These are phyloP conservation scores for Phytophthora chlamydospora DNA, from an alignment of 352 stramenopile species.

Conservation along the genomic window DNA sequence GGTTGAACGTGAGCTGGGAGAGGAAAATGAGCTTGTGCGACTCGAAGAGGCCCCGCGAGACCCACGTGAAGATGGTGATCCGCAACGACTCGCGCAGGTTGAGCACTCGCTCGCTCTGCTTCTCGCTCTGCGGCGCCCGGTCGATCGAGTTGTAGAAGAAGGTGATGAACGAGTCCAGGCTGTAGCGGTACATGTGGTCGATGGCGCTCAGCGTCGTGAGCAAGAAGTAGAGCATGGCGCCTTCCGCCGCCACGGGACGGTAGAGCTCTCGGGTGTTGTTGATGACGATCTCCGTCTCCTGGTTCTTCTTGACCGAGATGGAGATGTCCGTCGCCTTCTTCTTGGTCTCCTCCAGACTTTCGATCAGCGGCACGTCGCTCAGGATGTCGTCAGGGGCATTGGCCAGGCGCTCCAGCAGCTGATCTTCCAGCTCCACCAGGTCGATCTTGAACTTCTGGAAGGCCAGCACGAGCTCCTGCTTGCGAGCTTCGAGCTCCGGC, in stretches of 20 bases:
- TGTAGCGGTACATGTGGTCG: slow-evolving; percentile 99
- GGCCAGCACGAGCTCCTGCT: slow-evolving; percentile 91
- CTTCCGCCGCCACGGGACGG: slow-evolving; percentile 93
- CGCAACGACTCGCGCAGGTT: slow-evolving; percentile 94
- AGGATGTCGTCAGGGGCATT: slow-evolving; percentile 97
- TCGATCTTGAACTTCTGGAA: slow-evolving; percentile 98
- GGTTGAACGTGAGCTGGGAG: slow-evolving; percentile 96
- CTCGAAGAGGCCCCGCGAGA: slow-evolving; percentile 96
- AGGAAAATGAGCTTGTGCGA: slow-evolving; percentile 98
- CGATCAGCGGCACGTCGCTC: slow-evolving; percentile 95
- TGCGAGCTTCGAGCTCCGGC: slow-evolving; percentile 94
- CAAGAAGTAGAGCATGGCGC: slow-evolving; percentile 98
- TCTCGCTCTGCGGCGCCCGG: slow-evolving; percentile 84
- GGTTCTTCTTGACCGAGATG: slow-evolving; percentile 94
- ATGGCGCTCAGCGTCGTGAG: slow-evolving; percentile 95
- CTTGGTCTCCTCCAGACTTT: slow-evolving; percentile 97
- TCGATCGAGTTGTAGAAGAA: slow-evolving; percentile 98
- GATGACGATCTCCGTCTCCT: slow-evolving; percentile 95
- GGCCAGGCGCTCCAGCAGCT: slow-evolving; percentile 94
- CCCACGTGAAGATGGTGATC: slow-evolving; percentile 97
- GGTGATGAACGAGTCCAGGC: slow-evolving; percentile 96
- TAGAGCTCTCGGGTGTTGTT: slow-evolving; percentile 95
- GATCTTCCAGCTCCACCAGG: slow-evolving; percentile 96
- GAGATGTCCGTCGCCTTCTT: slow-evolving; percentile 96
- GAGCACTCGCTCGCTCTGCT: slow-evolving; percentile 90